A percentile compares a stretch with the other conserved stretches of the same genome.
These are phyloP conservation scores for Aspergillus campestris DNA, from an alignment of 495 filamentous ascomycete species.

Conservation along the genomic window DNA sequence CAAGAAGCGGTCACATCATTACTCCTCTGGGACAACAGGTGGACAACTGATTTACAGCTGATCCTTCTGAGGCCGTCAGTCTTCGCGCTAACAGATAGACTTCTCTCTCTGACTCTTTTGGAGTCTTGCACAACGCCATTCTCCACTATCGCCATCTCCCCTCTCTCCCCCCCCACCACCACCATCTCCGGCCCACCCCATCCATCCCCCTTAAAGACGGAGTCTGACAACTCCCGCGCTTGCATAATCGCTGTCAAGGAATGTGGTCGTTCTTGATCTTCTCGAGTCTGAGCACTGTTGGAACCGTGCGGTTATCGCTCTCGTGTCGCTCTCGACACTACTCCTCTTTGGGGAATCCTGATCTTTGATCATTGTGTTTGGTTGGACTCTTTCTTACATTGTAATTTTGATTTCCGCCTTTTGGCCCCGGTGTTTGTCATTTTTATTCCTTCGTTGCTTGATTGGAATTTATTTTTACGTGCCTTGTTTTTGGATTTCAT, in stretches of 20 bases:
- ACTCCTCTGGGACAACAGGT: no score
- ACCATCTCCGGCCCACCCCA: no score
- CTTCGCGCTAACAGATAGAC: conserved; percentile 13
- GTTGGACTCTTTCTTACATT: neutral
- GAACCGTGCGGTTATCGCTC: conserved; percentile 12
- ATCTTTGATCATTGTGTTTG: neutral
- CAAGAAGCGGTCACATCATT: no score
- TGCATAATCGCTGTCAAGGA: conserved; percentile 23
- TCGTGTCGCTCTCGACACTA: conserved; percentile 3
- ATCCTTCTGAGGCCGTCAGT: neutral
- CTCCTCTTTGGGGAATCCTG: conserved; percentile 2
- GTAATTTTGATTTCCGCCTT: neutral
- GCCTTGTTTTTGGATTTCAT: neutral
- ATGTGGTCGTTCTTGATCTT: conserved; percentile 16
- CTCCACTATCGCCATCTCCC: conserved; percentile 10
- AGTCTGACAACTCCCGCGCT: conserved; percentile 23
- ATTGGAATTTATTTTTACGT: conserved; percentile 2
- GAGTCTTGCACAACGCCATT: conserved; percentile 15
- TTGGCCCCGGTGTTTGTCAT: neutral
- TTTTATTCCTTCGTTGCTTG: conserved; percentile 1
- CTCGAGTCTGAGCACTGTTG: conserved; percentile 16
- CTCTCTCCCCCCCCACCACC: no score
- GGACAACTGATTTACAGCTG: no score
- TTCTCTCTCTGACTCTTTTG: conserved; percentile 13
- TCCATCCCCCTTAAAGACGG: conserved; percentile 12